Percentiles rank a stretch among this genome's conserved stretches.
These are phyloP conservation scores for Suillus hirtellus DNA, from an alignment of 768 basidiomycete species.

Conservation along the genomic window DNA sequence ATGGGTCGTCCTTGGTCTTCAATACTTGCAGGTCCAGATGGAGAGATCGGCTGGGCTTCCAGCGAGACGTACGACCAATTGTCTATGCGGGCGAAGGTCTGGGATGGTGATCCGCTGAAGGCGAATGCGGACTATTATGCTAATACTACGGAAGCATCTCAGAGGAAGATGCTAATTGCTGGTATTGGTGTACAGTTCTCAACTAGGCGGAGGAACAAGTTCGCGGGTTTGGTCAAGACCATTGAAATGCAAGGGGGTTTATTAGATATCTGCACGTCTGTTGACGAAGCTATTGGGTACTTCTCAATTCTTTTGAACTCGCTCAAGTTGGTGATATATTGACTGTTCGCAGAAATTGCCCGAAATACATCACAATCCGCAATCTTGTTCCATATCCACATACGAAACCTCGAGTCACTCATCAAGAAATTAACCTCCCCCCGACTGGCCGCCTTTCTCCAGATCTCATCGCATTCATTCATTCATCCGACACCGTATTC, in stretches of 20 bases:
- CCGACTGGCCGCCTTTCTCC: slow-evolving; percentile 46
- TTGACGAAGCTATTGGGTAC: slow-evolving; percentile 62
- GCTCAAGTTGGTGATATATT: background rate
- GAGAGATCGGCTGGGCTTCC: slow-evolving; percentile 47
- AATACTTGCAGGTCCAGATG: slow-evolving; percentile 47
- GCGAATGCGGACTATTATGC: background rate
- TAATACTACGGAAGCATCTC: slow-evolving; percentile 16
- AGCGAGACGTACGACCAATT: slow-evolving; percentile 35
- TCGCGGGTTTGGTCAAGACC: slow-evolving; percentile 51
- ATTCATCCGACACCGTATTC: slow-evolving; percentile 54
- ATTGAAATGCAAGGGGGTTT: slow-evolving; percentile 31
- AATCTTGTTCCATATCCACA: slow-evolving; percentile 46
- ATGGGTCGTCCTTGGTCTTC: slow-evolving; percentile 59
- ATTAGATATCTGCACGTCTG: slow-evolving; percentile 38
- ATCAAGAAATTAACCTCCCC: slow-evolving; percentile 36
- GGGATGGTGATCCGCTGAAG: slow-evolving; percentile 57
- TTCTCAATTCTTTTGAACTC: slow-evolving; percentile 20
- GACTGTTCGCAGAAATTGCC: slow-evolving; percentile 53
- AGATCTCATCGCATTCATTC: slow-evolving; percentile 50
- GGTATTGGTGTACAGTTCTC: slow-evolving; percentile 64
- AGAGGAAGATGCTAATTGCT: slow-evolving; percentile 42
- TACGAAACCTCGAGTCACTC: slow-evolving; percentile 39
- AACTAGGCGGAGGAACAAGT: slow-evolving; percentile 62
- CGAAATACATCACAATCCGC: slow-evolving; percentile 66
- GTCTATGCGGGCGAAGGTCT: slow-evolving; percentile 42